Percentiles rank a stretch among this genome's conserved stretches.
Conservation (phyloP, 371 early-diverging fungal species). For the Cokeromyces recurvatus region DNA sequence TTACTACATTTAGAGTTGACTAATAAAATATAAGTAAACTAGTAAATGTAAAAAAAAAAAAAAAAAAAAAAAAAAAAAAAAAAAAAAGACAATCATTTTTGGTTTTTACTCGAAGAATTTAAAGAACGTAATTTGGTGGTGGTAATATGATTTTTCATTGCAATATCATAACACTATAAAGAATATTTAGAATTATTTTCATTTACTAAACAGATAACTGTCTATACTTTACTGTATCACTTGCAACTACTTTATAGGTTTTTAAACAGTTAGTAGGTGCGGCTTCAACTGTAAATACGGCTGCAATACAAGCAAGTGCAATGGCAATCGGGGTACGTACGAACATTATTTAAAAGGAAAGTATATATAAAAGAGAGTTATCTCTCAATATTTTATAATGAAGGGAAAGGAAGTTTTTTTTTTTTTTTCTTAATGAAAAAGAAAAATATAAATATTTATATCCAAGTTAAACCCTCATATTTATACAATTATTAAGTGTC, state of each 20-base stretch:
- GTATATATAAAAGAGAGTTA: no score
- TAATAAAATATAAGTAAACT: background rate
- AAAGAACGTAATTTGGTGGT: constrained; percentile 1
- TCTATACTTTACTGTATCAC: constrained; percentile 15
- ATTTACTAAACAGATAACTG: background rate
- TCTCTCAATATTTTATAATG: constrained; percentile 14
- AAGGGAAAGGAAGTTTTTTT: background rate
- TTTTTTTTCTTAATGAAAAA: background rate
- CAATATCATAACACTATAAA: constrained; percentile 16
- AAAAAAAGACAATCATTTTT: background rate
- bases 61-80: background rate
- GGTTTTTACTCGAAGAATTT: background rate
- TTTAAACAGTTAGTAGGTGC: constrained; percentile 16
- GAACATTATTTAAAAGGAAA: no score
- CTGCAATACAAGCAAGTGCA: constrained; percentile 18
- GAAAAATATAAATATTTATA: background rate
- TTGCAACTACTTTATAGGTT: constrained; percentile 11
- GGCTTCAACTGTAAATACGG: constrained; percentile 13
- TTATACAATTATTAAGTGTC: no score
- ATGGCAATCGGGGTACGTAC: no score
- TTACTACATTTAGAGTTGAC: constrained; percentile 22
- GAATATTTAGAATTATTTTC: background rate
- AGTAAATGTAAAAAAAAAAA: background rate
- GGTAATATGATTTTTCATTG: constrained; percentile 1
- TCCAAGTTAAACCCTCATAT: background rate